Conservation (phyloP, 2,329 filamentous ascomycete species). For the Aspergillus unguis region DNA sequence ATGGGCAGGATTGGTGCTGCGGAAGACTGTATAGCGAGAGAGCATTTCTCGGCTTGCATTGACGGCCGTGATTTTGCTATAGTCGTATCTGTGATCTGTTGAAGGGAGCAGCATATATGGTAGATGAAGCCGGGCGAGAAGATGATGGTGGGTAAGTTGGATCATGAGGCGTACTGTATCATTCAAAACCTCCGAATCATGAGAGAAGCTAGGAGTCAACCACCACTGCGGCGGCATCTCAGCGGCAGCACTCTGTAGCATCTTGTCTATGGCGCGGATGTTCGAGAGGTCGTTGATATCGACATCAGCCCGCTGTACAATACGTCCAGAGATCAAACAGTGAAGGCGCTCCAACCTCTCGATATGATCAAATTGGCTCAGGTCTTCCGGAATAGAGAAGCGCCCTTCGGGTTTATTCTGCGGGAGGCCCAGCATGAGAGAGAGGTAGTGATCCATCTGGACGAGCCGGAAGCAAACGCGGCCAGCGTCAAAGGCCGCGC, state of each 20-base stretch:
- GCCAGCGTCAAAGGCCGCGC: constrained; percentile 16
- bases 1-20: constrained; percentile 35
- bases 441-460: constrained; percentile 40
- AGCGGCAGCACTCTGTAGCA: constrained; percentile 44
- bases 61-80: constrained; percentile 50
- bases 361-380: constrained; percentile 17
- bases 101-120: constrained; percentile 51
- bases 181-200: constrained; percentile 21
- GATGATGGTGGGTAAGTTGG: constrained; percentile 52
- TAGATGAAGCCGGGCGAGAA: constrained; percentile 54
- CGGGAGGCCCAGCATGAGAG: constrained; percentile 44
- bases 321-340: constrained; percentile 43
- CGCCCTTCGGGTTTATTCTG: constrained; percentile 22
- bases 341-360: constrained; percentile 50
- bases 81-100: constrained; percentile 39
- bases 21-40: constrained; percentile 49
- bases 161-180: constrained; percentile 41
- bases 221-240: constrained; percentile 50
- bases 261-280: constrained; percentile 46
- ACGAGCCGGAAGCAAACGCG: constrained; percentile 40
- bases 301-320: constrained; percentile 50
- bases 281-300: constrained; percentile 36
- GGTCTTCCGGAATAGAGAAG: not conserved
- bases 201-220: constrained; percentile 32
- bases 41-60: constrained; percentile 53